A percentile compares a stretch with the other conserved stretches of the same genome.
Conservation (phyloP, 2,329 filamentous ascomycete species). For the Cladosporium phlei region DNA sequence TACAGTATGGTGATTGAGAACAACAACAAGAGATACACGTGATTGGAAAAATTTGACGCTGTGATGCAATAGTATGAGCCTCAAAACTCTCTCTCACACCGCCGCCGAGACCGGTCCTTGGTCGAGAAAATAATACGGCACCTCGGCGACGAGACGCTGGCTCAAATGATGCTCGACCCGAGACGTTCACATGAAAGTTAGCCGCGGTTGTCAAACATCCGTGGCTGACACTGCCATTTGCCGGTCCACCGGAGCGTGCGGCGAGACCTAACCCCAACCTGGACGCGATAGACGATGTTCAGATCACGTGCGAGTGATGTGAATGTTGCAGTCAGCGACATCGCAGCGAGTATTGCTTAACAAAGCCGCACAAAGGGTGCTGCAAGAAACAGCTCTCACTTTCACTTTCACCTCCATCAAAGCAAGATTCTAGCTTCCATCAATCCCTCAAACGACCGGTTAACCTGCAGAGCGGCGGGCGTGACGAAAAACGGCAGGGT, state of each 20-base stretch:
- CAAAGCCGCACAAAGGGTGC: too few relatives aligned
- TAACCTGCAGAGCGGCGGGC: background rate
- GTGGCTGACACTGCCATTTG: background rate
- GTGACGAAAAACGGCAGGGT: constrained; percentile 12
- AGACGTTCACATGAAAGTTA: background rate
- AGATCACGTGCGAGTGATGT: background rate
- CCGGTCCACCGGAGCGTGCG: background rate
- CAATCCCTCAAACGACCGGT: background rate
- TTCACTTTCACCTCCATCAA: background rate
- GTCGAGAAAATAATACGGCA: too few relatives aligned
- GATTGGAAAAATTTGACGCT: too few relatives aligned
- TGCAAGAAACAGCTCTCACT: too few relatives aligned
- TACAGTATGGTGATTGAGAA: background rate
- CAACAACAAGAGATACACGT: too few relatives aligned
- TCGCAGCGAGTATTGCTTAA: background rate
- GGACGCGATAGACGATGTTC: background rate
- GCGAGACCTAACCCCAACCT: background rate
- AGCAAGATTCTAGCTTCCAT: too few relatives aligned
- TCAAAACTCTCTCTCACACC: too few relatives aligned
- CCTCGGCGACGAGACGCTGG: too few relatives aligned
- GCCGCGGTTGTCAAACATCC: background rate
- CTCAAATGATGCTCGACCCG: too few relatives aligned
- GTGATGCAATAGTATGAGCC: too few relatives aligned
- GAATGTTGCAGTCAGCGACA: background rate
- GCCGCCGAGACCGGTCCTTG: too few relatives aligned